Evolutionary conservation across 2,329 filamentous ascomycete species (phyloP).

Genomic region (Periglandula ipomoeae): DNA sequence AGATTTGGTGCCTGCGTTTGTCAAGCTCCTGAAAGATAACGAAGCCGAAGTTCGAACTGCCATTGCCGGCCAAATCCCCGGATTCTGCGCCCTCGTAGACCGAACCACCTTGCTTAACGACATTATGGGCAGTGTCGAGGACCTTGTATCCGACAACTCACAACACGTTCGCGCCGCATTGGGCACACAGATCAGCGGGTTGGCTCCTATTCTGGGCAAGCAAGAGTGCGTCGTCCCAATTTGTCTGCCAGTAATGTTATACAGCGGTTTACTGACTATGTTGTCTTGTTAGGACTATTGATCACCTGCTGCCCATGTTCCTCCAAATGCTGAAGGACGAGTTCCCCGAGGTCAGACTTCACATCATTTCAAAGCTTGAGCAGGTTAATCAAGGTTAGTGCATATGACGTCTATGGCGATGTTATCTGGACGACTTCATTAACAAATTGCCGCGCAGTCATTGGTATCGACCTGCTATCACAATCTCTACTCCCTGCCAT

Average conservation of each 20-base stretch:
- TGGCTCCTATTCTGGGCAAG: constrained; percentile 94
- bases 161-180: constrained; percentile 95
- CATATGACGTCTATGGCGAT: constrained; percentile 29
- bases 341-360: constrained; percentile 92
- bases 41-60: constrained; percentile 96
- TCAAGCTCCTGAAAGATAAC: constrained; percentile 94
- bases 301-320: constrained; percentile 97
- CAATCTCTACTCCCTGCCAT: constrained; percentile 96
- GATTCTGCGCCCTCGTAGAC: constrained; percentile 88
- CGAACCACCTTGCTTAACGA: constrained; percentile 82
- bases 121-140: constrained; percentile 93
- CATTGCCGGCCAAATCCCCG: constrained; percentile 94
- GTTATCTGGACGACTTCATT: neutral
- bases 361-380: constrained; percentile 99
- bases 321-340: constrained; percentile 99
- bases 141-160: constrained; percentile 89
- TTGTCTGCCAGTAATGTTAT: neutral
- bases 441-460: constrained; percentile 47
- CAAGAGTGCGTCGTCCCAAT: constrained; percentile 63
- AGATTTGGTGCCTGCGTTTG: constrained; percentile 92
- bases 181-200: constrained; percentile 91
- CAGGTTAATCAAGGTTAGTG: constrained; percentile 75
- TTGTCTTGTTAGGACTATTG: constrained; percentile 62
- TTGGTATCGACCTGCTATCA: constrained; percentile 93
- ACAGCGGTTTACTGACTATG: neutral